Evolutionary conservation across 225 moss, liverwort and hornwort genomes (phyloP), one percentile per base, ranked within the genome.

Genomic region (Sphagnum contortum): DNA sequence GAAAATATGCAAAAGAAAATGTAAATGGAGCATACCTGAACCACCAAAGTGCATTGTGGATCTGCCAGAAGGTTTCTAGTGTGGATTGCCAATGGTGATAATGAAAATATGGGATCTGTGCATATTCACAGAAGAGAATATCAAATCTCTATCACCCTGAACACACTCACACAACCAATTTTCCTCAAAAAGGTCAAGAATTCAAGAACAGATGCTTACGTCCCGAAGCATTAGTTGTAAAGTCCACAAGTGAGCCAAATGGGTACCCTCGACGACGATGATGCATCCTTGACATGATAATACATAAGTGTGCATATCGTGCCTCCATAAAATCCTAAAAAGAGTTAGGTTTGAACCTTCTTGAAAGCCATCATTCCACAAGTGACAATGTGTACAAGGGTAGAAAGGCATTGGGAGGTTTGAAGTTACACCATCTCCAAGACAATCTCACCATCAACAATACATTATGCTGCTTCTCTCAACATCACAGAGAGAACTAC

Each of bases 41-140:
- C 91, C 13, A 95, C 91, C 71, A 98, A 71, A 53, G 98, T 93
- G 71, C 92, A 93, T 49, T 90, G 85, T 9, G 93, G 91, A 89
- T 93, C 98, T 75, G 93, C 92, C 44, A 93, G 81, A 61, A 98
- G 81, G 77, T 98, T 98, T 75, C 98, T 87, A 12, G 98, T 93
- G 76, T 98, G 98, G 77, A 98, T 98, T 44, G 98, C 98, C 70
- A 98, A 66, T 6, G 98, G 98, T 55, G 93, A 93, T 6, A 98
- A 82, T 66, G 92, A 89, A 74, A 98, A 91, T 50, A 98, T 82
- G 5, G 98, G 98, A 87, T 91, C 94, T 90, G 88, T 48, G 73
- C 3, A 69, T 4, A 62, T 12, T 12, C 6, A 54, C 47, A 65
- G 13, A 51, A 65, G 54, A 3, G 7, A 44, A 47, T 1, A 11